Evolutionary conservation across 1,139 yeast genomes (phyloP).

Genomic region (Groenewaldozyma sp.): DNA sequence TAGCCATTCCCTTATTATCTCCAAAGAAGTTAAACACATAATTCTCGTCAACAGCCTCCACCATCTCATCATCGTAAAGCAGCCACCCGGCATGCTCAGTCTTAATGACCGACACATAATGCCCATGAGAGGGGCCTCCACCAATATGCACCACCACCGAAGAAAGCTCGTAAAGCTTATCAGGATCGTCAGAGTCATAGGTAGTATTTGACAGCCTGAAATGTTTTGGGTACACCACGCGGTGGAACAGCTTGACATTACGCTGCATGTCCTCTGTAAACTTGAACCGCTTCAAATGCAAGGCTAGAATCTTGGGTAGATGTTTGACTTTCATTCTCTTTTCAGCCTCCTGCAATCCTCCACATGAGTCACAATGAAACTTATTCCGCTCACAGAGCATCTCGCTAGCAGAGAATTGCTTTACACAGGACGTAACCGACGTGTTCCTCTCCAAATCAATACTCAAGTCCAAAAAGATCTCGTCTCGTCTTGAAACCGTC

Average conservation of each 20-base stretch:
- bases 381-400: slow-evolving; percentile 80
- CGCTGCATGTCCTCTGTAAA: slow-evolving; percentile 76
- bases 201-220: slow-evolving; percentile 72
- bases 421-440: slow-evolving; percentile 65
- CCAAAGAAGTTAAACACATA: slow-evolving; percentile 86
- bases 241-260: slow-evolving; percentile 78
- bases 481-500: slow-evolving; percentile 75
- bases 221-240: slow-evolving; percentile 70
- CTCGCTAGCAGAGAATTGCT: slow-evolving; percentile 78
- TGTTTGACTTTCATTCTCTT: slow-evolving; percentile 77
- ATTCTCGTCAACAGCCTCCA: slow-evolving; percentile 75
- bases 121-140: slow-evolving; percentile 97
- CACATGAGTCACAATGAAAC: slow-evolving; percentile 86
- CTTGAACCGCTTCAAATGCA: slow-evolving; percentile 85
- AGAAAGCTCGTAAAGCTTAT: slow-evolving; percentile 65
- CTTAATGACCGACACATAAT: slow-evolving; percentile 80
- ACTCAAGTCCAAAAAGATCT: slow-evolving; percentile 76
- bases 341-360: slow-evolving; percentile 89
- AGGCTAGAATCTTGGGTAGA: slow-evolving; percentile 68
- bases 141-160: slow-evolving; percentile 92
- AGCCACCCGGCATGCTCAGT: slow-evolving; percentile 80
- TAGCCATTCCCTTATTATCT: slow-evolving; percentile 77
- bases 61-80: slow-evolving; percentile 89
- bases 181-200: slow-evolving; percentile 40
- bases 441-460: slow-evolving; percentile 74